Base-by-base conservation (phyloP, 2,329 filamentous ascomycete species). In the Clarireedia hainanense region DNA sequence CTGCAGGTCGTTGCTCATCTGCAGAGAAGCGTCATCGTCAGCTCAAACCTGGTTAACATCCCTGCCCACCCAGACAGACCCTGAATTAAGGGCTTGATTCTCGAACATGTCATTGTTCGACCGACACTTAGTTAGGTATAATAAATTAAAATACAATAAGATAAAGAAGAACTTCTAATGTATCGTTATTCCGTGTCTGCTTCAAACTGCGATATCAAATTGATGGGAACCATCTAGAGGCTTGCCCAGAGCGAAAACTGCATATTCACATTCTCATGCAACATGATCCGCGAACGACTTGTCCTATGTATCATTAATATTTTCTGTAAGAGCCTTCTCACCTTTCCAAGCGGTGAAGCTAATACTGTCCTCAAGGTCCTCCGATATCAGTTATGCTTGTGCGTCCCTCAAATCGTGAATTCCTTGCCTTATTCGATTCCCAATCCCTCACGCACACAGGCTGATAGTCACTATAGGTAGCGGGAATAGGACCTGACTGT, bases 361-460 rank as follows among this genome's bases (percentile, higher is more conserved):
- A 43, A 39, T 23, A 24, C 23, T 4, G 20, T 36, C 7, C 1
- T 7, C 17, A 24, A 64, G 62, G 52, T 36, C 63, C 63, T n/a
- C 65, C 64, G 12, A 47, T 67, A 12, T 57, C 61, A 23, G 61
- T 66, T 2, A 58, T 64, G 56, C 54, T 63, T 6, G 60, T 59
- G 34, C 30, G 52, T 27, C 7, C 27, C 50, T 15, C 15, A 20
- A 20, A 20, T 20, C 20, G 20, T 20, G 20, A 20, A 20, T 2
- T 20, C 2, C 14, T 12, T 17, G 6, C 20, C 14, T 14, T 34
- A 15, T 23, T 15, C 45, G 20, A 20, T 2, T 50, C 24, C 2
- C 30, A 6, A 6, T n/a, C 9, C 47, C 24, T n/a, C n/a, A 3
- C 39, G 17, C 39, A 1, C 15, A 20, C 15, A 42, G 9, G 39